phyloP scores from a whole-genome alignment of 164 flowering plant genomes.

The Umbilicus rupestris region DNA sequence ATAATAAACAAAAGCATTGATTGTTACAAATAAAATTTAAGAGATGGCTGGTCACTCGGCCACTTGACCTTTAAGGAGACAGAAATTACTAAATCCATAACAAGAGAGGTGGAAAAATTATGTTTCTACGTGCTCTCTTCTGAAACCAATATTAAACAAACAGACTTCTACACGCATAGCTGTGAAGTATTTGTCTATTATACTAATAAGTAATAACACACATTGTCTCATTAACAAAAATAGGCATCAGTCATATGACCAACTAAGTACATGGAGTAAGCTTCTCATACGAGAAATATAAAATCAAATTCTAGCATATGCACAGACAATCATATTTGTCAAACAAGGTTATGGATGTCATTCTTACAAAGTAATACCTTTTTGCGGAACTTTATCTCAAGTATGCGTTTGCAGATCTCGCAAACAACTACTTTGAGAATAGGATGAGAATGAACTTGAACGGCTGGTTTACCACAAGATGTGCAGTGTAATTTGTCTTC shows the following conservation, averaged over 20 bases:
- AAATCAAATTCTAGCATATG: neutral
- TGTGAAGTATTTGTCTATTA: too few relatives aligned
- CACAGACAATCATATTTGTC: neutral
- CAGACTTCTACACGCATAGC: neutral
- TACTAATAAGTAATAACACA: neutral
- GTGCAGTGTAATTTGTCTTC: conserved; percentile 44
- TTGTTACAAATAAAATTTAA: neutral
- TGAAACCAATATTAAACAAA: neutral
- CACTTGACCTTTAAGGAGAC: neutral
- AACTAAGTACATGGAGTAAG: neutral
- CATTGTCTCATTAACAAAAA: neutral
- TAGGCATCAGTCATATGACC: neutral
- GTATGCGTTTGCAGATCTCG: conserved; percentile 41
- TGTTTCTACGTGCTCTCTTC: neutral
- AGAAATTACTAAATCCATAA: neutral
- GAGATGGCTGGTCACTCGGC: neutral
- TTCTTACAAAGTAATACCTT: conserved; percentile 30
- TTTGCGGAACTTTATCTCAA: conserved; percentile 38
- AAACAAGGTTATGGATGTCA: neutral
- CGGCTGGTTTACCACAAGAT: conserved; percentile 41
- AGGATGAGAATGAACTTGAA: conserved; percentile 56
- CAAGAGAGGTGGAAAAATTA: neutral
- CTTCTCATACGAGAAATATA: neutral
- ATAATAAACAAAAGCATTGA: conserved; percentile 8
- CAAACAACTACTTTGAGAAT: conserved; percentile 65